Evolutionary conservation across 2,329 filamentous ascomycete genomes (phyloP).

Genomic region (Furcasterigmium furcatum): DNA sequence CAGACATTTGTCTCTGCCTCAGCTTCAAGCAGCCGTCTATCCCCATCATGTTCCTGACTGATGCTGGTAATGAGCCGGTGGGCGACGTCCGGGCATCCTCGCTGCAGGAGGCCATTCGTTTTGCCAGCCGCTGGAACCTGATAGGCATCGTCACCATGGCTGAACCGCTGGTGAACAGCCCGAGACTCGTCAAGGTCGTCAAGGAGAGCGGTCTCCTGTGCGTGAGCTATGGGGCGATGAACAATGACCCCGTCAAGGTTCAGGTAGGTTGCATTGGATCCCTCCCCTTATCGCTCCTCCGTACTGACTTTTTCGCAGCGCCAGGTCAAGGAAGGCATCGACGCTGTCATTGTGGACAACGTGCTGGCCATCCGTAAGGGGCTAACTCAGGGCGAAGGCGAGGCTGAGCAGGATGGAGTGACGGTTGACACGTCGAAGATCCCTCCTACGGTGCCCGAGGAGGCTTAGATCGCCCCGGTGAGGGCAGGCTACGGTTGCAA

Average conservation of each 20-base stretch:
- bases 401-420: constrained; percentile 13
- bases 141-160: constrained; percentile 88
- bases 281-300: background rate
- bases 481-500: too few relatives aligned
- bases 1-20: constrained; percentile 89
- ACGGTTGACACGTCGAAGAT: background rate
- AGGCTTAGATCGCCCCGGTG: background rate
- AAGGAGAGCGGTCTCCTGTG: constrained; percentile 94
- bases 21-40: constrained; percentile 98
- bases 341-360: constrained; percentile 95
- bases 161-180: constrained; percentile 84
- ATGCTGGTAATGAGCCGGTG: constrained; percentile 77
- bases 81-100: constrained; percentile 89
- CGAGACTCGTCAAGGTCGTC: constrained; percentile 83
- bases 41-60: constrained; percentile 89
- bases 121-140: constrained; percentile 91
- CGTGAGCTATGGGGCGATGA: constrained; percentile 87
- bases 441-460: background rate
- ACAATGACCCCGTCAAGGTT: constrained; percentile 84
- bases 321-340: constrained; percentile 93
- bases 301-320: constrained; percentile 42
- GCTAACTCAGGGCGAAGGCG: constrained; percentile 54
- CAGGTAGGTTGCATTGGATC: constrained; percentile 56
- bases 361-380: constrained; percentile 92
- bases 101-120: constrained; percentile 91